phyloP scores from a whole-genome alignment of 805 yeast species.

The baker's yeast (Saccharomyces cerevisiae) region DNA sequence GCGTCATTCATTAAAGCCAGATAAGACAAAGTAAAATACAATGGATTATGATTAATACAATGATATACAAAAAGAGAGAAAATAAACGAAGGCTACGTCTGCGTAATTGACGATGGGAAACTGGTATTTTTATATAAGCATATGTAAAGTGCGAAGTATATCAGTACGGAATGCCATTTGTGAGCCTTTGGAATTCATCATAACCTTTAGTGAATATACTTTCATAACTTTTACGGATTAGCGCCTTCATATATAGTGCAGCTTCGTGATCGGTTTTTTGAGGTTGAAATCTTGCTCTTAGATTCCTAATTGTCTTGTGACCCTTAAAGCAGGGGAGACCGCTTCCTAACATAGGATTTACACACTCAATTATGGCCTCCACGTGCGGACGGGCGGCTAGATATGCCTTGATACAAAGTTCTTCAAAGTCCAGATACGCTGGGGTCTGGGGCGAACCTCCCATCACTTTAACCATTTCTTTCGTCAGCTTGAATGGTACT shows the following conservation, averaged over 20 bases:
- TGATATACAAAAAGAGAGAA: too few relatives aligned
- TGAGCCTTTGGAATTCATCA: constrained; percentile 92
- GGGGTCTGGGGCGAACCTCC: constrained; percentile 85
- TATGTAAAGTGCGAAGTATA: background rate
- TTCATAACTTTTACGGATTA: constrained; percentile 76
- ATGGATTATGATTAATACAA: background rate
- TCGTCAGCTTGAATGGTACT: constrained; percentile 94
- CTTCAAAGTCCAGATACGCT: constrained; percentile 90
- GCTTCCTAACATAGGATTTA: constrained; percentile 86
- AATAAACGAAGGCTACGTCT: background rate
- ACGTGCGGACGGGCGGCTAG: constrained; percentile 81
- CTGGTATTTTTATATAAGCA: background rate
- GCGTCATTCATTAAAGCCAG: background rate
- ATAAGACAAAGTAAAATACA: background rate
- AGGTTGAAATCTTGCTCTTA: constrained; percentile 74
- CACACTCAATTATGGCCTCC: constrained; percentile 77
- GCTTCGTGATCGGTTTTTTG: constrained; percentile 79
- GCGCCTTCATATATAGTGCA: constrained; percentile 60
- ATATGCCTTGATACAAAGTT: constrained; percentile 86
- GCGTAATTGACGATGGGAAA: background rate
- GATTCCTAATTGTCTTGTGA: constrained; percentile 63
- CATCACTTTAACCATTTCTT: constrained; percentile 92
- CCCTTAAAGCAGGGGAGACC: constrained; percentile 96
- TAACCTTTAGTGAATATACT: constrained; percentile 87
- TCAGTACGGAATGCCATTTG: constrained; percentile 93